Evolutionary conservation across 2,329 filamentous ascomycete genomes (phyloP).

Genomic region (Plenodomus lindquistii): DNA sequence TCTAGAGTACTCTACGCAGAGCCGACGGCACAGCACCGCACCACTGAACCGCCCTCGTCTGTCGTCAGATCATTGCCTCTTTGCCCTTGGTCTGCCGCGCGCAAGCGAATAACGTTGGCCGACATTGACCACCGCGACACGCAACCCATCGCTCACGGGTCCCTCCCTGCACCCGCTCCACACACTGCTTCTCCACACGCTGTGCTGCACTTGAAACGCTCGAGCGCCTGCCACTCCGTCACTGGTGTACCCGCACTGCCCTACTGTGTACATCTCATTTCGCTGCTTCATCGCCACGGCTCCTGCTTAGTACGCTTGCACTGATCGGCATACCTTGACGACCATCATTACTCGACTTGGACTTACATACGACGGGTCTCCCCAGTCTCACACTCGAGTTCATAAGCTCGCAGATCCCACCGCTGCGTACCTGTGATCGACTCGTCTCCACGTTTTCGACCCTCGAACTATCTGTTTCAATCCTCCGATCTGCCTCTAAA

Average conservation of each 20-base stretch:
- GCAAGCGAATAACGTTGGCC: slow-evolving; percentile 29
- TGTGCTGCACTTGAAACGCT: slow-evolving; percentile 44
- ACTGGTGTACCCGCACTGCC: slow-evolving; percentile 33
- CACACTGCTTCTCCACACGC: slow-evolving; percentile 37
- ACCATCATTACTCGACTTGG: slow-evolving; percentile 42
- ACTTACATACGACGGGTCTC: slow-evolving; percentile 36
- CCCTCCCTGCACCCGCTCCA: slow-evolving; percentile 34
- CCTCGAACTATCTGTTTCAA: slow-evolving; percentile 43
- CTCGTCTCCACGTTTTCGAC: slow-evolving; percentile 54
- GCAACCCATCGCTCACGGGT: slow-evolving; percentile 25
- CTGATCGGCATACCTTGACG: slow-evolving; percentile 44
- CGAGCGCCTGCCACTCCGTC: slow-evolving; percentile 40
- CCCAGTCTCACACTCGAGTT: slow-evolving; percentile 44
- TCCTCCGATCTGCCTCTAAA: slow-evolving; percentile 26
- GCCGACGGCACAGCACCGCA: too few species aligned
- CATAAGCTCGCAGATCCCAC: slow-evolving; percentile 56
- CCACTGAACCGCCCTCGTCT: slow-evolving; percentile 19
- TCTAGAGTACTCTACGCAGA: too few species aligned
- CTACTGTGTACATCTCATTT: slow-evolving; percentile 42
- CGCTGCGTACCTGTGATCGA: slow-evolving; percentile 50
- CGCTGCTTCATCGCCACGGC: slow-evolving; percentile 43
- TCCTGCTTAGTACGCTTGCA: slow-evolving; percentile 38
- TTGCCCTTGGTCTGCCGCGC: slow-evolving; percentile 34
- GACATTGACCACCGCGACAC: slow-evolving; percentile 29
- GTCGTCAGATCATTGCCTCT: slow-evolving; percentile 39